Conservation (phyloP, 73 alveolate species). For the Paramecium biaurelia region DNA sequence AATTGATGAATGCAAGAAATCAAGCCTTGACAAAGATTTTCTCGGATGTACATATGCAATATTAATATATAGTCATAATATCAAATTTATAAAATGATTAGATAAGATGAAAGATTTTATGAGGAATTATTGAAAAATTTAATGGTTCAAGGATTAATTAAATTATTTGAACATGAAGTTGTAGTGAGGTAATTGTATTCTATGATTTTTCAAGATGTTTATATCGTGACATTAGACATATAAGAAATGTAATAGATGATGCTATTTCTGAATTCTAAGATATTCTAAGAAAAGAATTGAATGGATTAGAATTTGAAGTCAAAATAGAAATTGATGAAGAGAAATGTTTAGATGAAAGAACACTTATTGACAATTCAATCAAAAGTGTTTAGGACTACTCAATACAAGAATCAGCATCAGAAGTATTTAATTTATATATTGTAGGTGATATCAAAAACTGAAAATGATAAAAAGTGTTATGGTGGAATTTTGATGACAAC, state of each 20-base stretch:
- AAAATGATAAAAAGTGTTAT: constrained; percentile 64
- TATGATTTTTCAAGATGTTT: constrained; percentile 36
- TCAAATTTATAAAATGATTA: constrained; percentile 49
- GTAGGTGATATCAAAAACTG: constrained; percentile 46
- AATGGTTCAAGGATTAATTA: constrained; percentile 59
- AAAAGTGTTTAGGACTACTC: constrained; percentile 27
- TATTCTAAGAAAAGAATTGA: constrained; percentile 39
- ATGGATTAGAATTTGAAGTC: constrained; percentile 45
- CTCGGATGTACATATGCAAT: constrained; percentile 35
- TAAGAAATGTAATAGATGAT: constrained; percentile 13
- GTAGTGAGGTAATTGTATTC: constrained; percentile 3
- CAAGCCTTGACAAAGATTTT: constrained; percentile 57
- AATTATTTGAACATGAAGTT: constrained; percentile 54
- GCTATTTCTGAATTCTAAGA: constrained; percentile 52
- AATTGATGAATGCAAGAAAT: constrained; percentile 59
- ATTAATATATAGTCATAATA: not conserved
- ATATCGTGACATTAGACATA: constrained; percentile 1
- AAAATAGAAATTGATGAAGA: constrained; percentile 24
- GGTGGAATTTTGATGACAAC: constrained; percentile 64
- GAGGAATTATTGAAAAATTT: constrained; percentile 53
- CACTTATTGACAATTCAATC: constrained; percentile 1
- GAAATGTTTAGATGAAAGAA: constrained; percentile 62
- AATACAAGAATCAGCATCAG: not conserved
- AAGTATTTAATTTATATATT: not conserved
- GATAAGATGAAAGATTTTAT: constrained; percentile 54